Evolutionary conservation across 495 filamentous ascomycete species (phyloP).

Genomic region (Daldinia concentrica): DNA sequence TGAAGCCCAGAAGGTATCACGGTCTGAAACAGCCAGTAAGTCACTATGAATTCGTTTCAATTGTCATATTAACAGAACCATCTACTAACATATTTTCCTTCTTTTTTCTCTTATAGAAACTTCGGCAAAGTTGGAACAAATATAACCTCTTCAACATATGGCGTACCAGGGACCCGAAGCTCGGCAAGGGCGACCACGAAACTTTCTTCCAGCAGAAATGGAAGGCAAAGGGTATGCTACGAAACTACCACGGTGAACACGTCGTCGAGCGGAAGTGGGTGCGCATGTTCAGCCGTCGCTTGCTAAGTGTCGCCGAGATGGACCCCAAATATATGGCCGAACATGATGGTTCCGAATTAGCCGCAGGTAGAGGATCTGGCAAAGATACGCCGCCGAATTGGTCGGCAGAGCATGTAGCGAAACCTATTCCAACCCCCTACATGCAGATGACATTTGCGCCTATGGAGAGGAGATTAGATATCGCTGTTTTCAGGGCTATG

Average conservation of each 20-base stretch:
- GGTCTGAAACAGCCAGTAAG: constrained; percentile 69
- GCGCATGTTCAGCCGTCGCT: constrained; percentile 83
- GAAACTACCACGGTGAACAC: constrained; percentile 93
- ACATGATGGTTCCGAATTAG: constrained; percentile 80
- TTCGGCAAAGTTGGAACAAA: constrained; percentile 97
- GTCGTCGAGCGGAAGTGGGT: constrained; percentile 89
- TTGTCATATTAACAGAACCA: background rate
- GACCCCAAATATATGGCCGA: constrained; percentile 75
- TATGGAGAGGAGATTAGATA: constrained; percentile 88
- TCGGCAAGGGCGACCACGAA: constrained; percentile 40
- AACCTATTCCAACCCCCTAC: constrained; percentile 69
- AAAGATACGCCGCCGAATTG: constrained; percentile 47
- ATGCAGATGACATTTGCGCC: constrained; percentile 94
- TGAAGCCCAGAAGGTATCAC: constrained; percentile 70
- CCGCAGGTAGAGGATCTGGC: constrained; percentile 84
- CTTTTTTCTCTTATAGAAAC: constrained; percentile 61
- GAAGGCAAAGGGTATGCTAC: constrained; percentile 80
- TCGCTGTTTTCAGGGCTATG: constrained; percentile 87
- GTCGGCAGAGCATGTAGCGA: background rate
- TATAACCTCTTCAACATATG: constrained; percentile 92
- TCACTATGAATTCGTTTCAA: constrained; percentile 12
- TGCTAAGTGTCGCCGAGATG: constrained; percentile 87
- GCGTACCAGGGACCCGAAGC: constrained; percentile 48
- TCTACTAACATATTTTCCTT: constrained; percentile 33
- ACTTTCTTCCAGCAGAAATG: constrained; percentile 99